Percentiles rank a stretch among this genome's conserved stretches.
These are phyloP conservation scores for Aspergillus proliferans DNA, from an alignment of 2,329 filamentous ascomycete species.

Conservation along the genomic window DNA sequence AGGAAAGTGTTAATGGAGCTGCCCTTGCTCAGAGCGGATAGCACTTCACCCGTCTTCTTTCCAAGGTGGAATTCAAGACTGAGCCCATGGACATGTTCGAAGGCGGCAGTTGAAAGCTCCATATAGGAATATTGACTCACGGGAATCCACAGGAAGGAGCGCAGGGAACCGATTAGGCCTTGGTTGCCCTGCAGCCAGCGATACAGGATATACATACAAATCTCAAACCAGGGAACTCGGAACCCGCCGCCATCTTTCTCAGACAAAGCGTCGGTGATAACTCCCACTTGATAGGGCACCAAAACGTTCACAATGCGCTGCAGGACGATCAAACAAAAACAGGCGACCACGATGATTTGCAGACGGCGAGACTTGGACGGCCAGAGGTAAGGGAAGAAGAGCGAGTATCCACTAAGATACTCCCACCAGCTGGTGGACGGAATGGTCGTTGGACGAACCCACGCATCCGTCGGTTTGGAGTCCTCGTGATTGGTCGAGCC, in stretches of 20 bases:
- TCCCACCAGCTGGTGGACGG: slow-evolving; percentile 93
- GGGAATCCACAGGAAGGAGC: slow-evolving; percentile 88
- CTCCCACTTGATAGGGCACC: slow-evolving; percentile 74
- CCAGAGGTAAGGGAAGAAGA: slow-evolving; percentile 97
- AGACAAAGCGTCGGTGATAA: slow-evolving; percentile 69
- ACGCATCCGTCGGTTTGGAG: slow-evolving; percentile 57
- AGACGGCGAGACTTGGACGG: slow-evolving; percentile 71
- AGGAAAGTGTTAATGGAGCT: slow-evolving; percentile 94
- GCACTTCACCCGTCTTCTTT: slow-evolving; percentile 92
- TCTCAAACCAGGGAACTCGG: slow-evolving; percentile 64
- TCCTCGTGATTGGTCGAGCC: slow-evolving; percentile 43
- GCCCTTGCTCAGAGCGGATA: slow-evolving; percentile 93
- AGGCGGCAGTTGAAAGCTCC: slow-evolving; percentile 86
- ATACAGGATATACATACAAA: slow-evolving; percentile 69
- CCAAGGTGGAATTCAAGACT: slow-evolving; percentile 95
- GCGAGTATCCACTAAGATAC: slow-evolving; percentile 82
- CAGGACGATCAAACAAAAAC: slow-evolving; percentile 70
- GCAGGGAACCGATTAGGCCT: slow-evolving; percentile 73
- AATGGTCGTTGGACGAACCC: slow-evolving; percentile 80
- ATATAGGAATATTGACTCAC: slow-evolving; percentile 96
- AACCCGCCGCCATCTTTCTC: slow-evolving; percentile 45
- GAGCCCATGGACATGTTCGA: slow-evolving; percentile 92
- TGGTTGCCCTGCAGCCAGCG: slow-evolving; percentile 82
- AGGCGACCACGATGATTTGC: slow-evolving; percentile 72
- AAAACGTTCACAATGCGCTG: slow-evolving; percentile 81